A percentile compares a stretch with the other conserved stretches of the same genome.
These are phyloP conservation scores for Hirschfeldia incana DNA, from an alignment of 345 rosid species.

Conservation along the genomic window DNA sequence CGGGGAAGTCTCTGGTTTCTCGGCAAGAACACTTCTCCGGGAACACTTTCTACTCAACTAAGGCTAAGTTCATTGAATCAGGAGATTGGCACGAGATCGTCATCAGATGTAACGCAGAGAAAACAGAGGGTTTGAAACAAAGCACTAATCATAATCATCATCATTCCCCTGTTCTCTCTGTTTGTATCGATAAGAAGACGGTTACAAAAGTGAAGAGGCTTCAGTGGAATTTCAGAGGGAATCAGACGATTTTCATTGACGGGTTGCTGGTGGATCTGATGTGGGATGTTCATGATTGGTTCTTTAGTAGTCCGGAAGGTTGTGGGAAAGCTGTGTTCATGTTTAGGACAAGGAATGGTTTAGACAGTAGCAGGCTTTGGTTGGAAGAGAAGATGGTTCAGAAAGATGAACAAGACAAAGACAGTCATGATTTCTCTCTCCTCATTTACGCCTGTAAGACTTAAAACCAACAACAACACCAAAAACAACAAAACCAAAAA, in stretches of 20 bases:
- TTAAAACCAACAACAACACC: background rate
- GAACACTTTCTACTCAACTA: conserved; percentile 60
- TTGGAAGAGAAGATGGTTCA: conserved; percentile 60
- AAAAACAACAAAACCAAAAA: too few relatives aligned
- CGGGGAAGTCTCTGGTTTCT: conserved; percentile 46
- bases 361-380: conserved; percentile 69
- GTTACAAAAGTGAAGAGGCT: conserved; percentile 76
- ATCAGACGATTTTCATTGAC: conserved; percentile 61
- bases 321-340: conserved; percentile 74
- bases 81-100: conserved; percentile 64
- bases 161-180: conserved; percentile 54
- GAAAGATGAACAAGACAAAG: conserved; percentile 59
- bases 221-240: conserved; percentile 58
- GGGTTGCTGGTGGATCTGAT: conserved; percentile 77
- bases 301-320: conserved; percentile 47
- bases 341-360: conserved; percentile 81
- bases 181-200: conserved; percentile 69
- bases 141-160: conserved; percentile 16
- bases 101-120: conserved; percentile 61
- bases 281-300: conserved; percentile 99
- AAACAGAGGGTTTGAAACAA: conserved; percentile 54
- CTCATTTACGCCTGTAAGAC: conserved; percentile 75
- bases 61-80: conserved; percentile 58
- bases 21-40: conserved; percentile 81
- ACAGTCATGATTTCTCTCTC: conserved; percentile 69